Evolutionary conservation across 352 stramenopile species (phyloP).

Genomic region (Phytophthora litchii): DNA sequence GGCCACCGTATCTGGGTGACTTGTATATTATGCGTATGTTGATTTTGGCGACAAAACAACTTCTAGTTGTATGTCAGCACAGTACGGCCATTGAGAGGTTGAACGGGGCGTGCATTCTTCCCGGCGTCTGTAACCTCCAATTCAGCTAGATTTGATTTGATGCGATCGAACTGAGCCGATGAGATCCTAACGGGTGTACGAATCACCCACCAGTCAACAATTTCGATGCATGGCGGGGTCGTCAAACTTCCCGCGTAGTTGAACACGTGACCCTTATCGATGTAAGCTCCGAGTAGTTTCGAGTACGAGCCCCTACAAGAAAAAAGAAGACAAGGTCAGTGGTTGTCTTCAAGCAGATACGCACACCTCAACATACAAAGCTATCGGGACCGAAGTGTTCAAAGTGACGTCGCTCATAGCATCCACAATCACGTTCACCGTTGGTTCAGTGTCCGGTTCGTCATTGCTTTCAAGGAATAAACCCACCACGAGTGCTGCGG

Average conservation of each 20-base stretch:
- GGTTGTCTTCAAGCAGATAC: not conserved
- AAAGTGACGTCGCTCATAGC: slow-evolving; percentile 23
- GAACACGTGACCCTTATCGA: slow-evolving; percentile 44
- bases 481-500: slow-evolving; percentile 38
- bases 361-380: slow-evolving; percentile 29
- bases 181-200: slow-evolving; percentile 31
- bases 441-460: slow-evolving; percentile 8
- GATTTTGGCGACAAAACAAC: too few species aligned
- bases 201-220: slow-evolving; percentile 45
- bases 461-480: slow-evolving; percentile 30
- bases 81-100: slow-evolving; percentile 32
- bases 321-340: not conserved
- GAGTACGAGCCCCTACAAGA: slow-evolving; percentile 50
- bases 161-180: slow-evolving; percentile 29
- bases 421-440: slow-evolving; percentile 40
- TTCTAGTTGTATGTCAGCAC: slow-evolving; percentile 36
- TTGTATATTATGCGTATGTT: too few species aligned
- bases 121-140: slow-evolving; percentile 28
- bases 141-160: slow-evolving; percentile 25
- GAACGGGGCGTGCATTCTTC: slow-evolving; percentile 33
- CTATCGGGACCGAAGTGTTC: slow-evolving; percentile 27
- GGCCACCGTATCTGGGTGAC: not conserved
- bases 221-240: slow-evolving; percentile 38
- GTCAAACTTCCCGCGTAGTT: slow-evolving; percentile 47
- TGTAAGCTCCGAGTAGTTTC: slow-evolving; percentile 43